Percentiles rank a stretch among this genome's conserved stretches.
These are phyloP conservation scores for Misopates orontium DNA, from an alignment of 257 asterid species.

Conservation along the genomic window DNA sequence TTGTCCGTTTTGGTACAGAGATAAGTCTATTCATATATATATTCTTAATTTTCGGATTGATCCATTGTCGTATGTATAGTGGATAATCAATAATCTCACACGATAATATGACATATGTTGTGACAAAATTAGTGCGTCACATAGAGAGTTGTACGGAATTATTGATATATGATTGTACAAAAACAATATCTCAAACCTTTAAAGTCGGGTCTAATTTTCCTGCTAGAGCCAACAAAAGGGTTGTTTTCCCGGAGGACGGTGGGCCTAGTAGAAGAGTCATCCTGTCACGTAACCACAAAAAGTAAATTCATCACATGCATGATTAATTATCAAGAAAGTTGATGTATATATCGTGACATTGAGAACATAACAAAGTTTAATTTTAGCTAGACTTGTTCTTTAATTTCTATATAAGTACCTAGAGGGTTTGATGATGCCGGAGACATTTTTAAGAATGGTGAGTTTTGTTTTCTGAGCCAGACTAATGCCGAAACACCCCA, in stretches of 20 bases:
- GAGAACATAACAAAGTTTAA: not conserved
- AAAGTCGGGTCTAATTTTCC: constrained; percentile 62
- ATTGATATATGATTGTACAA: too few species aligned
- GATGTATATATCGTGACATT: not conserved
- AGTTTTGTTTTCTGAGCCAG: constrained; percentile 53
- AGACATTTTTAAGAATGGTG: constrained; percentile 53
- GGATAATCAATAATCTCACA: too few species aligned
- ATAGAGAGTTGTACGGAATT: too few species aligned
- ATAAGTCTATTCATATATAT: too few species aligned
- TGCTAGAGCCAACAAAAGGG: constrained; percentile 66
- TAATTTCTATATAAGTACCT: constrained; percentile 33
- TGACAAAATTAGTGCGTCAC: too few species aligned
- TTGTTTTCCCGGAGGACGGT: constrained; percentile 74
- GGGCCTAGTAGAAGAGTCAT: constrained; percentile 75
- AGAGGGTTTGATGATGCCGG: constrained; percentile 67
- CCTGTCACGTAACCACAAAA: constrained; percentile 36
- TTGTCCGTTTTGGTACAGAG: too few species aligned
- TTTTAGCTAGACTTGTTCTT: not conserved
- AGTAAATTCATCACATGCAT: not conserved
- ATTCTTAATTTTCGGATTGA: too few species aligned
- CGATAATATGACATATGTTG: too few species aligned
- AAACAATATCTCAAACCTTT: constrained; percentile 44
- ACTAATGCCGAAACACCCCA: constrained; percentile 45
- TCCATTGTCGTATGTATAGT: too few species aligned
- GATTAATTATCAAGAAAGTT: not conserved